A percentile compares a stretch with the other conserved stretches of the same genome.
phyloP scores from a whole-genome alignment of 2,329 filamentous ascomycete genomes.

The Hymenotorrendiella dingleyae region DNA sequence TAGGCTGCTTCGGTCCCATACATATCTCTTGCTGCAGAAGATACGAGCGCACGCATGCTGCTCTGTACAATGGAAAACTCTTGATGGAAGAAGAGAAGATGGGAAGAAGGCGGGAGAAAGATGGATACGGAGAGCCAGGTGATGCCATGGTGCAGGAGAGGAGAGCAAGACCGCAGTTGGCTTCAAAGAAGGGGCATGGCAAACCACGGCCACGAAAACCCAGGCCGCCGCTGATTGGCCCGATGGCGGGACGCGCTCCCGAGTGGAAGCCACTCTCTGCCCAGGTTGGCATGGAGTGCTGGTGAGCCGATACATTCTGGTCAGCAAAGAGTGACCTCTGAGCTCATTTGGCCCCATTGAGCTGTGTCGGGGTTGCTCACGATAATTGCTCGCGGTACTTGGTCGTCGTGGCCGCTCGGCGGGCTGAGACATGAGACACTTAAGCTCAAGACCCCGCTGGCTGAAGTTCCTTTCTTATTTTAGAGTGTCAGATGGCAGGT shows the following conservation, averaged over 20 bases:
- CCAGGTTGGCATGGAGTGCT: too few species aligned
- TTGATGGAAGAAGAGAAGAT: not conserved
- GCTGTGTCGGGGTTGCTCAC: too few species aligned
- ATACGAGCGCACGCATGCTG: too few species aligned
- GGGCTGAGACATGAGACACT: conserved; percentile 10
- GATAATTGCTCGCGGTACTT: conserved; percentile 3
- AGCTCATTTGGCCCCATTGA: too few species aligned
- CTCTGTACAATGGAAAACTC: too few species aligned
- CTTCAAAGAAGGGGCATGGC: too few species aligned
- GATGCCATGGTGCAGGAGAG: conserved; percentile 11
- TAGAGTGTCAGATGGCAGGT: conserved; percentile 3
- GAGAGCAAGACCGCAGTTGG: too few species aligned
- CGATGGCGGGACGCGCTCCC: not conserved
- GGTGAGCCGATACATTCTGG: too few species aligned
- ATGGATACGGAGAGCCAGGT: not conserved
- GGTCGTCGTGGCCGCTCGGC: conserved; percentile 4
- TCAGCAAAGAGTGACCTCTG: too few species aligned
- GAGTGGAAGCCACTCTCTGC: conserved; percentile 6
- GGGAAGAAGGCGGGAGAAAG: not conserved
- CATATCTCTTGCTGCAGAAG: too few species aligned
- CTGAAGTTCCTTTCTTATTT: conserved; percentile 3
- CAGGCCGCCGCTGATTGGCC: conserved; percentile 2
- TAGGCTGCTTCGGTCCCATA: too few species aligned
- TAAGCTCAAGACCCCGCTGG: conserved; percentile 5
- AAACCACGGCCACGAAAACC: conserved; percentile 6